Base-by-base conservation (phyloP, 768 basidiomycete genomes). In the Tephrocybe rancida region DNA sequence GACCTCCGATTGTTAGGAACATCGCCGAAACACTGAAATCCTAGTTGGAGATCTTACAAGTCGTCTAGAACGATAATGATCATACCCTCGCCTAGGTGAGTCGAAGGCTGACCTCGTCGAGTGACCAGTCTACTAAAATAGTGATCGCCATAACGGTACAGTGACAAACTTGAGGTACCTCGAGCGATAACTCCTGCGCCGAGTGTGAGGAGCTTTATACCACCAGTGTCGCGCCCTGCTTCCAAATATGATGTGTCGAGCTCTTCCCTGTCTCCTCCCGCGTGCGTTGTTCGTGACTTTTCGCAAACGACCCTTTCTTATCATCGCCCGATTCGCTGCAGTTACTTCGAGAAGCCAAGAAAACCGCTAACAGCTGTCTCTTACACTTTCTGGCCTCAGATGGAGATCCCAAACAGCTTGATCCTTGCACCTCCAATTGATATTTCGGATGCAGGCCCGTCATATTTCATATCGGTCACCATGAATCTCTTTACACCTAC, bases 401-500 rank as follows among this genome's bases (percentile, higher is more conserved):
- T 50, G 8, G 62, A 56, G n/a, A 69, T 69, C 7, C 62, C 69
- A 4, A 77, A 75, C 49, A 68, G 68, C 39, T 78, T 77, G 76
- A 61, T 71, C 3, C 61, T 77, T 35, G 61, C 64, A 9, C 64
- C 72, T 30, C 73, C 74, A 39, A 59, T 64, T 14, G 64, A 60
- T 59, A 44, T 62, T 25, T 59, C 48, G 22, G 58, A 61, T 37
- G 57, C 65, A n/a, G 67, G 70, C 24, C 68, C 69, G 3, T 66
- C 73, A 14, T 79, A 79, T 43, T 74, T 73, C 49, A 75, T 82
- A 21, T 71, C 74, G 13, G 77, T 80, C 21, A 73, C 67, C 48
- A 64, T 78, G 67, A 80, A 81, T 59, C 78, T 77, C 58, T 80
- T 81, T 57, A 77, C 75, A 4, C 79, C 79, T 1, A 70, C 76